Base-by-base conservation (phyloP, 257 asterid species). In the Asclepias syriaca region DNA sequence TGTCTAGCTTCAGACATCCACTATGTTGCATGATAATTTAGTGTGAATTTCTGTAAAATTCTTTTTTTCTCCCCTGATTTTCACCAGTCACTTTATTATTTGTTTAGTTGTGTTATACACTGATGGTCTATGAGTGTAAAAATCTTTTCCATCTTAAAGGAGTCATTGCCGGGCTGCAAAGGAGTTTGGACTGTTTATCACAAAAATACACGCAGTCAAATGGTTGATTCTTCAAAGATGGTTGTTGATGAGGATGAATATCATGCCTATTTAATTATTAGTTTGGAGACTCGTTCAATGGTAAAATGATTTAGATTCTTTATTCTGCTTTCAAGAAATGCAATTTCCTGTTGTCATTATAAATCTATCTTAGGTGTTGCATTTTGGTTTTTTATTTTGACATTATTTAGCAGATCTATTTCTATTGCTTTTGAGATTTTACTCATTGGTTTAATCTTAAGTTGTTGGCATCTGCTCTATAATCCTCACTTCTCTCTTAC, bases 131-230 rank as follows among this genome's bases (percentile, higher is more conserved):
- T 24, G 43, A 79, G n/a, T 75, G 29, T 19, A 32, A 60, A 54
- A 21, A 72, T 58, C 12, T 70, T 65, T 40, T 67, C n/a, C 18
- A 51, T 70, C 77, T 64, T 83, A 73, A 80, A 94, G 98, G 98
- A 88, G 85, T 85, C 95, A 57, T 82, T 94, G 68, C 99, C 97
- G 43, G 98, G 97, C 63, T 94, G 99, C 88, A 91, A 80, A 82
- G 98, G 99, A 75, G 90, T 94, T 76, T 94, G 99, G 99, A 88
- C 98, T 58, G 99, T 94, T 77, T 94, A 89, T 87, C 97, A 91
- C 87, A 94, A 94, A 86, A 94, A 84, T 78, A 72, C 82, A 37
- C 98, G 97, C 54, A 83, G 77, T 72, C 81, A 77, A 73, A 78
- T 69, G 64, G 67, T 24, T 63, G 97, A 91, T 68, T 82, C 89